A percentile compares a stretch with the other conserved stretches of the same genome.
These are phyloP conservation scores for Clavispora vitiphila DNA, from an alignment of 805 yeast genomes.

Conservation along the genomic window DNA sequence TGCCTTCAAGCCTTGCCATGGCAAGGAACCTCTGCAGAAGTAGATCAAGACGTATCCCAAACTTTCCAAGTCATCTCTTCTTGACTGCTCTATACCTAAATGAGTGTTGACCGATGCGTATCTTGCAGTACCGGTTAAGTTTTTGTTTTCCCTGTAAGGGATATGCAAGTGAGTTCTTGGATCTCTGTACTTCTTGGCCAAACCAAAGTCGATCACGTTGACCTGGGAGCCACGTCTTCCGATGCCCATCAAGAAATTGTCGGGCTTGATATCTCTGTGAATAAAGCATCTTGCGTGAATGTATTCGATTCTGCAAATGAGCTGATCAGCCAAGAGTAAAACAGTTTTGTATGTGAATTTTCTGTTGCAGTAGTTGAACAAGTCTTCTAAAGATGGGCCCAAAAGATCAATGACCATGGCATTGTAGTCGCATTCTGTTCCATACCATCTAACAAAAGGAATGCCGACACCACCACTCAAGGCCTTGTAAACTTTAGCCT, in stretches of 20 bases:
- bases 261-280: slow-evolving; percentile 81
- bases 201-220: slow-evolving; percentile 89
- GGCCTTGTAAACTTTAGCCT: slow-evolving; percentile 92
- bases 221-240: slow-evolving; percentile 95
- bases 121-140: slow-evolving; percentile 20
- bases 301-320: slow-evolving; percentile 89
- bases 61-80: slow-evolving; percentile 19
- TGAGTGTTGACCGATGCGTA: slow-evolving; percentile 20
- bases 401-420: slow-evolving; percentile 95
- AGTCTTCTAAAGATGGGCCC: slow-evolving; percentile 93
- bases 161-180: slow-evolving; percentile 92
- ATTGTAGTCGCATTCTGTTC: slow-evolving; percentile 92
- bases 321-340: slow-evolving; percentile 86
- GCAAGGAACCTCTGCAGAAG: slow-evolving; percentile 19
- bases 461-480: slow-evolving; percentile 95
- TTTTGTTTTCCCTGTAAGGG: slow-evolving; percentile 40
- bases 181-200: slow-evolving; percentile 91
- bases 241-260: slow-evolving; percentile 80
- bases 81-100: slow-evolving; percentile 18
- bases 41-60: slow-evolving; percentile 19
- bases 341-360: slow-evolving; percentile 92
- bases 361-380: slow-evolving; percentile 93
- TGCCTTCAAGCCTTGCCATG: slow-evolving; percentile 21
- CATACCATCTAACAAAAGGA: slow-evolving; percentile 95
- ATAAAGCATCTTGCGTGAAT: slow-evolving; percentile 92